Conservation (phyloP, 2,329 filamentous ascomycete genomes). For the Cladophialophora yegresii region DNA sequence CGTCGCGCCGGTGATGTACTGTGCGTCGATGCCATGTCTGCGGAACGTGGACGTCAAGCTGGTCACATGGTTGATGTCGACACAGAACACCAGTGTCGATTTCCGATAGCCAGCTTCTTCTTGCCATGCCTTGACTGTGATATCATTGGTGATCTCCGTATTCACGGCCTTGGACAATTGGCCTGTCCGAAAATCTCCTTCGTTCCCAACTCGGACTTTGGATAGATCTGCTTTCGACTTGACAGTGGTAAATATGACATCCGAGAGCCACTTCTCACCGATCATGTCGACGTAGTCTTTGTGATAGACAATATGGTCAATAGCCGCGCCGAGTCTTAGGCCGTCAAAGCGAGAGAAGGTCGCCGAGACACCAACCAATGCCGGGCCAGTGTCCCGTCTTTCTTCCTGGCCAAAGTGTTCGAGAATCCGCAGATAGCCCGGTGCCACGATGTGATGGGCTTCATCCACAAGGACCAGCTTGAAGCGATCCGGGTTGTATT, state of each 20-base stretch:
- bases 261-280: conserved; percentile 84
- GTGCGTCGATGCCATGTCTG: conserved; percentile 74
- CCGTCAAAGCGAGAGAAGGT: conserved; percentile 80
- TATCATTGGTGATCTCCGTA: conserved; percentile 74
- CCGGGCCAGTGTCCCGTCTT: conserved; percentile 55
- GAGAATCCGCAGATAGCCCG: conserved; percentile 72
- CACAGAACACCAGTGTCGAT: conserved; percentile 92
- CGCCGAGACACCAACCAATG: conserved; percentile 87
- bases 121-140: conserved; percentile 84
- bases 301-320: conserved; percentile 96
- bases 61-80: conserved; percentile 79
- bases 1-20: conserved; percentile 83
- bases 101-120: conserved; percentile 70
- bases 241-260: conserved; percentile 93
- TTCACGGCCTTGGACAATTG: conserved; percentile 85
- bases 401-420: conserved; percentile 74
- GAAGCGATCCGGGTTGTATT: conserved; percentile 77
- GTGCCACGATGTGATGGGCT: conserved; percentile 91
- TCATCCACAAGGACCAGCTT: conserved; percentile 95
- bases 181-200: conserved; percentile 76
- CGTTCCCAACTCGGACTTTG: conserved; percentile 62
- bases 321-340: conserved; percentile 74
- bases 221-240: conserved; percentile 78
- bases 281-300: conserved; percentile 82
- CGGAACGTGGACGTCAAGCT: conserved; percentile 76